Evolutionary conservation across 257 asterid species (phyloP), one percentile per base, ranked within the genome.

Genomic region (Solanum appendiculatum): DNA sequence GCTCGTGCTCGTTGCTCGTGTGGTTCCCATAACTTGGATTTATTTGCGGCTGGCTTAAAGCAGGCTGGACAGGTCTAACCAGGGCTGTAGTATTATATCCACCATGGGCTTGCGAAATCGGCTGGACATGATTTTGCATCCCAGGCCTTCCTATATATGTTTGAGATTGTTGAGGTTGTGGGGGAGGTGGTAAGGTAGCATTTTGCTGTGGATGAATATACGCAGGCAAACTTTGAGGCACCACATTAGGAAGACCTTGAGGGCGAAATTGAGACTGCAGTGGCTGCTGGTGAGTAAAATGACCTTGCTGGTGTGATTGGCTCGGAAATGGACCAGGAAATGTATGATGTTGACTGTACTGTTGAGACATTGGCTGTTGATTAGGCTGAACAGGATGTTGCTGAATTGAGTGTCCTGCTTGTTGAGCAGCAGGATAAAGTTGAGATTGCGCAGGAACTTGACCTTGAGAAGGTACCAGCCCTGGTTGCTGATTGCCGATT

Each of bases 311-410:
- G 84, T 89, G 93, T 54, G 88, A 86, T 90, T 92, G 98, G 88
- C 91, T 89, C 48, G 89, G 98, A 86, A 81, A 78, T 54, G 92
- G 88, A 86, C 91, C 91, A 86, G 74, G 68, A 88, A 90, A 90
- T 44, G 93, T 92, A 90, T 90, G 96, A 69, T 90, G 97, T n/a
- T 93, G 97, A 46, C 89, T 83, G 87, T 89, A 92, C 83, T 92
- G 94, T 86, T 91, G 97, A 48, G 98, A 91, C 36, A 86, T 68
- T 31, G 85, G 86, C 48, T 90, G 98, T 86, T 92, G 98, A 89
- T 64, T 88, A 34, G 93, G 91, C 82, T 92, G 95, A 90, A 90
- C 88, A 69, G 93, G 95, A 81, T 90, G 93, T 88, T 90, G 95
- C 39, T 91, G 99, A 89, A 77, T 72, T 46, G 91, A 92, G 74